A percentile compares a stretch with the other conserved stretches of the same genome.
phyloP scores from a whole-genome alignment of 176 grass and related monocot genomes.

The Zoysia japonica region DNA sequence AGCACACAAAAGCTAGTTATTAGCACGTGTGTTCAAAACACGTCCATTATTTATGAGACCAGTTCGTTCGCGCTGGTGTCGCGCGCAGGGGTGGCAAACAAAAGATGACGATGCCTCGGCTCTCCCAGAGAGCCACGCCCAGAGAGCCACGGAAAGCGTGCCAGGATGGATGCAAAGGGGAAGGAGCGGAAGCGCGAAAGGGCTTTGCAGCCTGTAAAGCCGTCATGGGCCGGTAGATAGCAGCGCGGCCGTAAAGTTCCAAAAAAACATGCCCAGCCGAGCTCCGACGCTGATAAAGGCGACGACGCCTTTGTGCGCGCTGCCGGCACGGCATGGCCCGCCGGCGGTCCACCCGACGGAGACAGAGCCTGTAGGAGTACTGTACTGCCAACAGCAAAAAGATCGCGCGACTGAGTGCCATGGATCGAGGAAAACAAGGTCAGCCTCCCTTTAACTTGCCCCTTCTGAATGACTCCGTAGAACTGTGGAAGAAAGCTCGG shows the following conservation, averaged over 20 bases:
- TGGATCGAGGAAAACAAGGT: background rate
- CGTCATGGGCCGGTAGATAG: background rate
- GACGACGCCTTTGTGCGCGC: background rate
- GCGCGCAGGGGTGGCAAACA: no score
- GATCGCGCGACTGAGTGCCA: background rate
- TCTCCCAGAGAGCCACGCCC: no score
- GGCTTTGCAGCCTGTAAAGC: background rate
- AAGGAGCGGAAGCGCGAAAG: background rate
- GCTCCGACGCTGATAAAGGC: background rate
- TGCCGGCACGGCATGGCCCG: background rate
- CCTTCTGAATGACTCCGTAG: no score
- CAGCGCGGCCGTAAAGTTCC: conserved; percentile 27
- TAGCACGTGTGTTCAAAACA: no score
- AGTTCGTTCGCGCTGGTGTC: no score
- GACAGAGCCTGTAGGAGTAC: conserved; percentile 2
- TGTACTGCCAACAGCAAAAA: no score
- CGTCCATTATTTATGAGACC: no score
- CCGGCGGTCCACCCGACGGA: background rate
- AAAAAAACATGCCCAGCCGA: conserved; percentile 20
- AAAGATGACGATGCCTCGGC: no score
- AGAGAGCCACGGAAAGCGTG: conserved; percentile 1
- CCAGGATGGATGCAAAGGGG: background rate
- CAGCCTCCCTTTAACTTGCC: no score
- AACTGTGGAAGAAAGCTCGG: no score
- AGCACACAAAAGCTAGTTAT: no score